Base-by-base conservation (phyloP, 108 stramenopile species). In the Nitzschia sp. region DNA sequence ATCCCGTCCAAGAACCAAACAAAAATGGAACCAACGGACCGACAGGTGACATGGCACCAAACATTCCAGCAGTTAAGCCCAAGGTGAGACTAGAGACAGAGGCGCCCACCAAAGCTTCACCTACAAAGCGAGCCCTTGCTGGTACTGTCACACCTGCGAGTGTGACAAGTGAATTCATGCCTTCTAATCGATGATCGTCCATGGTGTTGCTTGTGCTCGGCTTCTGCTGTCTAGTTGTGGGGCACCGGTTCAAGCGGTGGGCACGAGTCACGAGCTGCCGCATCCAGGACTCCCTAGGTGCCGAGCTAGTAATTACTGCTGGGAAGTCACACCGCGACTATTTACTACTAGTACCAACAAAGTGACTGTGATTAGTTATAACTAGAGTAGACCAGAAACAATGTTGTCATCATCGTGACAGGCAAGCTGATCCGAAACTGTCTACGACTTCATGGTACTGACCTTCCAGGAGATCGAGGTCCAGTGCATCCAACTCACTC, bases 21-120 rank as follows among this genome's bases (percentile, higher is more conserved):
- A 82, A 46, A 61, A 82, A 82, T 6, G 80, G 80, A 22, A 78
- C 21, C 53, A 82, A 53, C 24, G 80, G 77, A 39, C 80, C 80
- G 1, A 57, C 19, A 5, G 73, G 54, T 6, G 73, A 37, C 10
- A 53, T 55, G 24, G 71, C 54, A 14, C 80, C 76, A 0, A 63
- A 44, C 37, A 71, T 66, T 6, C 80, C 80, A 44, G 40, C 54
- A 0, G 71, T 69, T 7, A 82, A 56, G 11, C 80, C 77, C 9
- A 78, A 0, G 10, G 80, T 75, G 9, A 82, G 40, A 0, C 57
- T 53, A 9, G 69, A 52, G 12, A 72, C 20, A 3, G 63, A 20
- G 5, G 73, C 19, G 0, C 66, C 39, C 0, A 48, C 65, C 25
- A 82, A 24, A 3, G 59, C 67, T 62, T 75, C 60, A 9, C 68